Base-by-base conservation (phyloP, 257 asterid genomes). In the Fraxinus quadrangulata region DNA sequence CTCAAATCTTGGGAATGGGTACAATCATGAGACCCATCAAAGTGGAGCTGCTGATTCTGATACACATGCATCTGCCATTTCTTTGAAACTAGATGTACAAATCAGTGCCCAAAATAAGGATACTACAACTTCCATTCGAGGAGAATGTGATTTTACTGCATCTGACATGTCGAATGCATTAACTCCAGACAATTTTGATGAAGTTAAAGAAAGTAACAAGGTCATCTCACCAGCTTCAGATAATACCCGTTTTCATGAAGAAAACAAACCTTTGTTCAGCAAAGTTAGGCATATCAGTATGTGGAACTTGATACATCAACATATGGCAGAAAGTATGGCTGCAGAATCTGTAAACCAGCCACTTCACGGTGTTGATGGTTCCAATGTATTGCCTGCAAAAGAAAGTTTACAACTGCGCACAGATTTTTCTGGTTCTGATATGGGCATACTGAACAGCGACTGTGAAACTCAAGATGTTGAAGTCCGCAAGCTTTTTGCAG, bases 401-500 rank as follows among this genome's bases (percentile, higher is more conserved):
- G 79, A 75, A 76, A 77, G 73, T 75, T 68, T 79, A 7, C 69
- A 61, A 72, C 76, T 72, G 8, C 3, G 37, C 59, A 47, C 65
- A 34, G 86, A 79, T 9, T 49, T 72, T 30, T 33, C 79, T 79
- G 85, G 75, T 77, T 67, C 86, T 36, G 86, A 87, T 33, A 2
- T 68, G 13, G 84, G 75, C 26, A 73, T 31, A 54, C 78, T 31
- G 9, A 75, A 74, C 10, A 78, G 77, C 63, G 91, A 89, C n/a
- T 67, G 87, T 3, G 90, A 81, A 36, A 85, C 76, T 74, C 89
- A 80, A 86, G 99, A 90, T 28, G 78, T 87, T 28, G 97, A 92
- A 82, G 40, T 82, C 42, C 91, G 91, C 23, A 96, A 96, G 76
- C 69, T 92, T 74, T 84, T 87, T 24, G 97, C 98, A 0, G 87